These are phyloP conservation scores for Neoboletus brunneissimus DNA, from an alignment of 768 basidiomycete genomes.

Conservation along the genomic window DNA sequence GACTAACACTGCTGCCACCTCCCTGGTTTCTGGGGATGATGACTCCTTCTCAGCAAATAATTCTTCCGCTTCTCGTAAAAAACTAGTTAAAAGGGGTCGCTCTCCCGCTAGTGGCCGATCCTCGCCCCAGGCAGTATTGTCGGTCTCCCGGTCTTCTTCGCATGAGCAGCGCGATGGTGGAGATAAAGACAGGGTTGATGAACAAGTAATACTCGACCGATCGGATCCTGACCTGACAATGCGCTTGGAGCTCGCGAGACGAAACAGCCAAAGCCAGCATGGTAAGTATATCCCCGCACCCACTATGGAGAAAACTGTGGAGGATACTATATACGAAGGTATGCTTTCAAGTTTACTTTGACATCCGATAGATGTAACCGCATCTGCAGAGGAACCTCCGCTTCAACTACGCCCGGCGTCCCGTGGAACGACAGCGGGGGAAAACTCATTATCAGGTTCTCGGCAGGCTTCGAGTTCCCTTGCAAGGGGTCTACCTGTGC, in stretches of 20 bases:
- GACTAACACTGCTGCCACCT: slow-evolving; percentile 60
- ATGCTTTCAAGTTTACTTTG: slow-evolving; percentile 14
- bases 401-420: slow-evolving; percentile 53
- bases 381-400: slow-evolving; percentile 56
- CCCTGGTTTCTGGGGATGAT: slow-evolving; percentile 60
- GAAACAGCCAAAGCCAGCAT: slow-evolving; percentile 79
- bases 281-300: slow-evolving; percentile 41
- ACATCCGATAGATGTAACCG: slow-evolving; percentile 2
- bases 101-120: slow-evolving; percentile 40
- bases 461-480: slow-evolving; percentile 43
- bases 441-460: slow-evolving; percentile 47
- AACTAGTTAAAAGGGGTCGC: slow-evolving; percentile 44
- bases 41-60: slow-evolving; percentile 47
- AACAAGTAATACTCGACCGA: slow-evolving; percentile 47
- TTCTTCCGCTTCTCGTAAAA: slow-evolving; percentile 46
- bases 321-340: slow-evolving; percentile 82
- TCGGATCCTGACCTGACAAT: slow-evolving; percentile 76
- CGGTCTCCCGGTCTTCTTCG: slow-evolving; percentile 45
- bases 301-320: slow-evolving; percentile 46
- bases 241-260: slow-evolving; percentile 77
- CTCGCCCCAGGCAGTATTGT: slow-evolving; percentile 33
- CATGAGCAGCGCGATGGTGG: slow-evolving; percentile 37
- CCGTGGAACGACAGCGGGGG: slow-evolving; percentile 43
- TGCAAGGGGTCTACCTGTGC: slow-evolving; percentile 24
- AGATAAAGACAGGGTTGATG: slow-evolving; percentile 45